A percentile compares a stretch with the other conserved stretches of the same genome.
Conservation (phyloP, 495 filamentous ascomycete species). For the Xylaria curta region DNA sequence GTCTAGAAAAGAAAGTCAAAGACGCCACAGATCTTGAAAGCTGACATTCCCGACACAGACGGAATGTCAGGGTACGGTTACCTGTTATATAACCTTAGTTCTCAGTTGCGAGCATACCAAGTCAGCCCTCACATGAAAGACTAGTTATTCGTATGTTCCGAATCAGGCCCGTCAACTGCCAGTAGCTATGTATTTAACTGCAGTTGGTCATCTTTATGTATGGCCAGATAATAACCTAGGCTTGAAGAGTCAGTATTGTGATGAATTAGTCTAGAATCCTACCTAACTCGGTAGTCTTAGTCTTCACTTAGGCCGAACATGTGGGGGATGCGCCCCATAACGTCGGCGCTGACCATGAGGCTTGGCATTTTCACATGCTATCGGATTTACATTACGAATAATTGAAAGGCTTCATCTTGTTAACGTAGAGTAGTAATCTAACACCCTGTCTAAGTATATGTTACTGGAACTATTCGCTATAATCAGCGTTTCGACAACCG, state of each 20-base stretch:
- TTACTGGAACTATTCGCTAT: not conserved
- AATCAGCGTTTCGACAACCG: no score
- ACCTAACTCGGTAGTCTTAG: not conserved
- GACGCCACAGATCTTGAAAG: not conserved
- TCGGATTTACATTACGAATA: not conserved
- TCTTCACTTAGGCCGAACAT: slow-evolving; percentile 11
- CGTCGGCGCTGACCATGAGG: slow-evolving; percentile 8
- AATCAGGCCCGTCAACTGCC: not conserved
- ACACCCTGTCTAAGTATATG: not conserved
- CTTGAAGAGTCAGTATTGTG: not conserved
- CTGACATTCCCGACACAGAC: no score
- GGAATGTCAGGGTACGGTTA: no score
- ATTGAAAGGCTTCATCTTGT: no score
- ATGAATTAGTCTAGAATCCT: not conserved
- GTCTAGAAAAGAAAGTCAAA: not conserved
- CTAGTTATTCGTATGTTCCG: not conserved
- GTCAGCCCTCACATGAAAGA: not conserved
- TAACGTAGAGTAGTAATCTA: not conserved
- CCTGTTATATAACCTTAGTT: not conserved
- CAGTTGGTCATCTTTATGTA: not conserved
- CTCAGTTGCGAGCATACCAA: not conserved
- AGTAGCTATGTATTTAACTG: not conserved
- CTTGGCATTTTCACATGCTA: slow-evolving; percentile 34
- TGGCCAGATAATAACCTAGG: not conserved
- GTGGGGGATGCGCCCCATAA: slow-evolving; percentile 9